phyloP scores from a whole-genome alignment of 2,329 filamentous ascomycete genomes.

The Magnaporthiopsis rhizophila region DNA sequence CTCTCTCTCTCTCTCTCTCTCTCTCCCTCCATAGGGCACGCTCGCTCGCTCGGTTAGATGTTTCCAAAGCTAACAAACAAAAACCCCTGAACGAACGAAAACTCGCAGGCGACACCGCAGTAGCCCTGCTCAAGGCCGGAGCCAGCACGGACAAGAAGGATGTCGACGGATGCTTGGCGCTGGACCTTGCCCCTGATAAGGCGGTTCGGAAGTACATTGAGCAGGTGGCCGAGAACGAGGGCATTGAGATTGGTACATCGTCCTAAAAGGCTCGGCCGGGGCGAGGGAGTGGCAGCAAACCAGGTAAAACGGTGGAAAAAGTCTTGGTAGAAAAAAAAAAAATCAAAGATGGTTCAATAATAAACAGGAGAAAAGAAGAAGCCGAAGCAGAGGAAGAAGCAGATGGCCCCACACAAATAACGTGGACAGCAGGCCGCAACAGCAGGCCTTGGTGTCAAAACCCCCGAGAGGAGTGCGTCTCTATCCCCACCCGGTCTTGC shows the following conservation, averaged over 20 bases:
- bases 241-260: constrained; percentile 49
- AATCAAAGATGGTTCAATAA: background rate
- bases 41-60: no score
- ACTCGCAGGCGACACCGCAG: constrained; percentile 62
- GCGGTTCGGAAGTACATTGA: constrained; percentile 74
- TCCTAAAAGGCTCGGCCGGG: background rate
- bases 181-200: constrained; percentile 78
- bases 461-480: background rate
- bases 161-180: constrained; percentile 57
- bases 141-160: constrained; percentile 77
- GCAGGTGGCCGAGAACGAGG: constrained; percentile 73
- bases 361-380: constrained; percentile 1
- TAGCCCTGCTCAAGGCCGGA: constrained; percentile 74
- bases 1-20: no score
- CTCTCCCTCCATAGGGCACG: no score
- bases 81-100: background rate
- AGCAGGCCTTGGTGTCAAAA: constrained; percentile 4
- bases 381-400: background rate
- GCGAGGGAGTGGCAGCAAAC: background rate
- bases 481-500: background rate
- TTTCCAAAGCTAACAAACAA: no score
- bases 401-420: background rate
- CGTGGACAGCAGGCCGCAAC: background rate
- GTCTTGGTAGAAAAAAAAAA: background rate
- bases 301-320: background rate